Evolutionary conservation across 192 early-diverging fungal species (phyloP).

Genomic region (Coemansia pectinata): DNA sequence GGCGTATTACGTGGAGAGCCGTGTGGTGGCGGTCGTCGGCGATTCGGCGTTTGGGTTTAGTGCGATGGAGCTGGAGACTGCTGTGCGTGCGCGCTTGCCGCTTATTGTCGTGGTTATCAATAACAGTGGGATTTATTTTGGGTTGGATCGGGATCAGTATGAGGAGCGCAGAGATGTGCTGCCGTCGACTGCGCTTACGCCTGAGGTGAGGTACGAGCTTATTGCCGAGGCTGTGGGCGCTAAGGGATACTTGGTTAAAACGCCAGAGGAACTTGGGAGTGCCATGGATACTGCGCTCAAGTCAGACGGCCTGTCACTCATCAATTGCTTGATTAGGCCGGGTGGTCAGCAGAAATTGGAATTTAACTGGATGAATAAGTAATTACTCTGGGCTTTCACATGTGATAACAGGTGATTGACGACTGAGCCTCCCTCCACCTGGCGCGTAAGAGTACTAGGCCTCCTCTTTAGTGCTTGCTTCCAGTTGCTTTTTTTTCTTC

Average conservation of each 20-base stretch:
- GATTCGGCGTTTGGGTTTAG: constrained; percentile 82
- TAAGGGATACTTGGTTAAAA: constrained; percentile 59
- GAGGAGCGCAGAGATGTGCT: constrained; percentile 36
- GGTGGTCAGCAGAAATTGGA: constrained; percentile 62
- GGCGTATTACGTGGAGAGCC: constrained; percentile 49
- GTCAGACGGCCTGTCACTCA: constrained; percentile 57
- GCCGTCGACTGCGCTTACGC: constrained; percentile 65
- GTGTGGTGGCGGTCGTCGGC: constrained; percentile 68
- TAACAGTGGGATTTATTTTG: constrained; percentile 78
- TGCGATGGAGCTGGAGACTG: constrained; percentile 78
- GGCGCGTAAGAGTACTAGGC: neutral
- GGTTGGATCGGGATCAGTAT: constrained; percentile 59
- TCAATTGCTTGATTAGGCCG: constrained; percentile 69
- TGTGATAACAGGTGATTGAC: neutral
- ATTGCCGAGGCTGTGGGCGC: constrained; percentile 69
- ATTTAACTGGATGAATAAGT: constrained; percentile 54
- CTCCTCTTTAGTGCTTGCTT: neutral
- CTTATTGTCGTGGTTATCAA: constrained; percentile 75
- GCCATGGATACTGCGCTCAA: constrained; percentile 56
- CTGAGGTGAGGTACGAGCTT: constrained; percentile 68
- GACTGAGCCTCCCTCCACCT: neutral
- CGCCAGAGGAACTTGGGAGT: constrained; percentile 56
- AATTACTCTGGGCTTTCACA: constrained; percentile 3
- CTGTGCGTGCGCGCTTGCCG: constrained; percentile 61
- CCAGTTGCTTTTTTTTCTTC: neutral